Conservation (phyloP, 805 yeast genomes). For the Ogataea pilisensis region DNA sequence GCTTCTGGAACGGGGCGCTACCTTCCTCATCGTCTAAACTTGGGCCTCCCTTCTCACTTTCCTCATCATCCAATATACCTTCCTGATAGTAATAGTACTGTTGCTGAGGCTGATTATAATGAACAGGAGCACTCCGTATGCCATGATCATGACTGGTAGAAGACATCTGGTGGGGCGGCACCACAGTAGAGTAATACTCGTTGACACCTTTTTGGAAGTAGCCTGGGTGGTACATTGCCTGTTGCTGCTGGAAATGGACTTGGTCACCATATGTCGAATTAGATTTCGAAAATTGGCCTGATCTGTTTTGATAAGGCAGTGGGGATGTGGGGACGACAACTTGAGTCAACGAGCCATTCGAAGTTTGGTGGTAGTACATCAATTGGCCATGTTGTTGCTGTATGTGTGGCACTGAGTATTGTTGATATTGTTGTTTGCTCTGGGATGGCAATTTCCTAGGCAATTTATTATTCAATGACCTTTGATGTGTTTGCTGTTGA, state of each 20-base stretch:
- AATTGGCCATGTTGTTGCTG: background rate
- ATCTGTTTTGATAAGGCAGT: background rate
- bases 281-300: background rate
- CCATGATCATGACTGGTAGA: background rate
- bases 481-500: background rate
- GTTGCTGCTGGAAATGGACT: constrained; percentile 1
- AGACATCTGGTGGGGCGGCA: background rate
- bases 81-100: background rate
- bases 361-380: background rate
- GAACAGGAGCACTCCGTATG: background rate
- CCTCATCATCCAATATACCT: too few species aligned
- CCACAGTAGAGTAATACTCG: constrained; percentile 1
- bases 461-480: background rate
- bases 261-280: background rate
- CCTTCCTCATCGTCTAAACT: too few species aligned
- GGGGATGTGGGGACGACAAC: background rate
- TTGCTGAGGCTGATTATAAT: background rate
- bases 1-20: background rate
- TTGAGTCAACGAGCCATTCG: background rate
- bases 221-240: constrained; percentile 2
- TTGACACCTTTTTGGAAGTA: background rate
- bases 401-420: background rate
- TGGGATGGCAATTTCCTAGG: background rate
- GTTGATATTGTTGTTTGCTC: background rate
- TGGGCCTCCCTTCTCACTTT: too few species aligned